A percentile compares a stretch with the other conserved stretches of the same genome.
Conservation (phyloP, 106 monocot genomes). For the Apostasia shenzhenica region DNA sequence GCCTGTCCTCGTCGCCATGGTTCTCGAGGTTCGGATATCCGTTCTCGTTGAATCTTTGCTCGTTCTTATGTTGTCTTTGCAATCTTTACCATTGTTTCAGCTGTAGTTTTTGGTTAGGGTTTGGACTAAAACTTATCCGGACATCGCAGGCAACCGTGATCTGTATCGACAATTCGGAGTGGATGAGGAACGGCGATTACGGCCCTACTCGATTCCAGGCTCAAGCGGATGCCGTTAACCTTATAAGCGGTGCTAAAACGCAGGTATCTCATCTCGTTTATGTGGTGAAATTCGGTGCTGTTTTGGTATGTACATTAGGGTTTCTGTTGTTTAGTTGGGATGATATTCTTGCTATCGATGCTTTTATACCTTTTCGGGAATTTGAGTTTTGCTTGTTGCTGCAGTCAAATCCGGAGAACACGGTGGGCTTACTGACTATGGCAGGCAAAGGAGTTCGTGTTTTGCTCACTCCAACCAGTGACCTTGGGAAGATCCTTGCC, state of each 20-base stretch:
- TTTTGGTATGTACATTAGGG: not conserved
- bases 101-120: not conserved
- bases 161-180: slow-evolving; percentile 97
- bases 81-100: not conserved
- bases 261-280: slow-evolving; percentile 33
- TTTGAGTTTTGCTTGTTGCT: slow-evolving; percentile 1
- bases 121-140: not conserved
- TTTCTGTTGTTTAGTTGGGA: not conserved
- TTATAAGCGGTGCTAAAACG: slow-evolving; percentile 95
- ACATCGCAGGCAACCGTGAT: slow-evolving; percentile 89
- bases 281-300: not conserved
- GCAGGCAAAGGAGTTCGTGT: slow-evolving; percentile 92
- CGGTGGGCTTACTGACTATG: slow-evolving; percentile 94
- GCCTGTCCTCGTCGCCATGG: slow-evolving; percentile 14
- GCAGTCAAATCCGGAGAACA: slow-evolving; percentile 95
- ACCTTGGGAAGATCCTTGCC: slow-evolving; percentile 92
- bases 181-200: slow-evolving; percentile 97
- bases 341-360: not conserved
- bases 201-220: slow-evolving; percentile 79
- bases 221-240: slow-evolving; percentile 84
- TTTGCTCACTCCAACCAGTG: slow-evolving; percentile 84
- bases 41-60: not conserved
- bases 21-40: slow-evolving; percentile 15
- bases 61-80: not conserved
- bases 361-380: not conserved